Evolutionary conservation across 139 green algal species (phyloP), one percentile per base, ranked within the genome.

Genomic region (Micractinium conductrix): DNA sequence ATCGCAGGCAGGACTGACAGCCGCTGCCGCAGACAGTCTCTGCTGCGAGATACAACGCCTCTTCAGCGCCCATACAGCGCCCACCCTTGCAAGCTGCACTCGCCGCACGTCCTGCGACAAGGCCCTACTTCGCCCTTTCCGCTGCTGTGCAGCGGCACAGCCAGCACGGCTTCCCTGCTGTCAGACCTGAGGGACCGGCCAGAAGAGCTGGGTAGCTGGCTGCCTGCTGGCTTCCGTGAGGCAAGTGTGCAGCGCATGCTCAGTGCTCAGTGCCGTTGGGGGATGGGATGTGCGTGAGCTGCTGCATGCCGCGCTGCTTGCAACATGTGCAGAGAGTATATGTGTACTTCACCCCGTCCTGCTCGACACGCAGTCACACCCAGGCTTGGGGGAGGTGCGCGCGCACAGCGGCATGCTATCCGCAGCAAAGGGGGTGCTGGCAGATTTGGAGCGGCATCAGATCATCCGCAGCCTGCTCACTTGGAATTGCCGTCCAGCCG

Each of bases 391-490:
- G 1, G n/a, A n/a, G 45, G 67, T 69, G 65, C 55, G 16, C 9
- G 80, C 35, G 8, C 80, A 85, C 67, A 28, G 40, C 21, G 80
- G 80, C 45, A 79, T 85, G 45, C 73, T 78, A 10, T 35, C 21
- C 30, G 67, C 80, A 3, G 67, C 80, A 22, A 85, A 85, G 48
- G 80, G 48, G 10, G 80, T 85, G 67, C 80, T 85, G 67, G 30
- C 68, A 55, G 80, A 85, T 50, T 53, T 85, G 28, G 74, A 80
- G 53, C 22, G 37, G 10, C 80, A 80, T 40, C 80, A 85, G 40
- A 85, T 85, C 70, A 70, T 85, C 67, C 70, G n/a, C 67, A 85
- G 50, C 70, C 80, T 85, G 65, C 80, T 85, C 42, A 72, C 67
- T 17, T 69, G 80, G n/a, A 44, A 67, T 53, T 85, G 48, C 19